A percentile compares a stretch with the other conserved stretches of the same genome.
phyloP scores from a whole-genome alignment of 305 asterid species.

The Fraxinus ornus region DNA sequence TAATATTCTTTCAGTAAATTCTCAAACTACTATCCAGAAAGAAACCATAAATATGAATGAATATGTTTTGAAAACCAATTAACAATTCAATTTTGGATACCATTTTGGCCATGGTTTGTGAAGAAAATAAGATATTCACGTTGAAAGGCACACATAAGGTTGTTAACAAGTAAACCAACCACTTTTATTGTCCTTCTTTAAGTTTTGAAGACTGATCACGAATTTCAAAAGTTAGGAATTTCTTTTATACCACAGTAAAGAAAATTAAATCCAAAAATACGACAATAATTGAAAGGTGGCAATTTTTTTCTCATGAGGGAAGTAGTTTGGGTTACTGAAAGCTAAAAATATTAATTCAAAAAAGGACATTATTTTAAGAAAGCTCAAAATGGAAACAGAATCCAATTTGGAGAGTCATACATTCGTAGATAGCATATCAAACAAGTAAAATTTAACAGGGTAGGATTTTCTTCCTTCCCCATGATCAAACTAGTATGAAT shows the following conservation, averaged over 20 bases:
- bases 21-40: neutral
- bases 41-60: neutral
- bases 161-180: neutral
- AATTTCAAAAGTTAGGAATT: neutral
- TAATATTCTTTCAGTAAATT: neutral
- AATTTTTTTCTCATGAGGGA: neutral
- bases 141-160: neutral
- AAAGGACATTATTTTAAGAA: neutral
- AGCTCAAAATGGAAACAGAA: neutral
- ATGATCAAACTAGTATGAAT: neutral
- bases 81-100: neutral
- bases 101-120: neutral
- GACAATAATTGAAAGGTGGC: neutral
- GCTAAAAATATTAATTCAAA: neutral
- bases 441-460: neutral
- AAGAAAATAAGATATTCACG: neutral
- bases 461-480: neutral
- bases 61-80: neutral
- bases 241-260: neutral
- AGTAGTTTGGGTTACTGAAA: neutral
- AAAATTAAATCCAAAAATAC: neutral
- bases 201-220: neutral
- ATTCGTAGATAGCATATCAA: neutral
- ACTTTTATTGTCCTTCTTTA: neutral
- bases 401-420: neutral